Conservation (phyloP, 1,139 yeast species). For the Saccharomyces uvarum region DNA sequence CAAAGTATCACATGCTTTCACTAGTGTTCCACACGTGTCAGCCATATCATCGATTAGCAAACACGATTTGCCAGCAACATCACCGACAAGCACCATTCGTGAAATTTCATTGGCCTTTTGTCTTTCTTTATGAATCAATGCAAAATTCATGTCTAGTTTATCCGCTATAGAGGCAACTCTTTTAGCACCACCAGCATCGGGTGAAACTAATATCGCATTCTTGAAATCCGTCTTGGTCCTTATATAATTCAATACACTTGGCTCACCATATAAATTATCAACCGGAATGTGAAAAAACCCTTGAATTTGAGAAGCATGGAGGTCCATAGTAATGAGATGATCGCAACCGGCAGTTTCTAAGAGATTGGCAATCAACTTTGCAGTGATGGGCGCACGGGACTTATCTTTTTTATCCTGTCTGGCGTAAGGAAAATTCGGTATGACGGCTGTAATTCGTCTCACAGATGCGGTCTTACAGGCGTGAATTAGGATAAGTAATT, state of each 20-base stretch:
- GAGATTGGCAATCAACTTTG: slow-evolving; percentile 68
- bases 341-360: slow-evolving; percentile 74
- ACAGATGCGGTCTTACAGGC: slow-evolving; percentile 78
- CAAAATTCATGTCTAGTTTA: slow-evolving; percentile 66
- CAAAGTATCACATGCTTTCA: slow-evolving; percentile 55
- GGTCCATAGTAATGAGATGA: slow-evolving; percentile 76
- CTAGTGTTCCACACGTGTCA: slow-evolving; percentile 75
- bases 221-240: slow-evolving; percentile 43
- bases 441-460: slow-evolving; percentile 67
- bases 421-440: slow-evolving; percentile 77
- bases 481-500: slow-evolving; percentile 60
- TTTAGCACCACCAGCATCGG: slow-evolving; percentile 85
- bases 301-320: slow-evolving; percentile 79
- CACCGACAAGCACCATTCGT: slow-evolving; percentile 74
- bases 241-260: slow-evolving; percentile 63
- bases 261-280: slow-evolving; percentile 75
- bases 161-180: slow-evolving; percentile 77
- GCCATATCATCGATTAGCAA: slow-evolving; percentile 77
- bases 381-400: slow-evolving; percentile 75
- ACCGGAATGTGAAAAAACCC: slow-evolving; percentile 79
- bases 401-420: slow-evolving; percentile 80
- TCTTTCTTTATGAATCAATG: slow-evolving; percentile 74
- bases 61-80: slow-evolving; percentile 62
- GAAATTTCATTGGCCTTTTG: slow-evolving; percentile 74
- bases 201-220: slow-evolving; percentile 72